Conservation (phyloP, 2,329 filamentous ascomycete species). For the Talaromyces sp. region DNA sequence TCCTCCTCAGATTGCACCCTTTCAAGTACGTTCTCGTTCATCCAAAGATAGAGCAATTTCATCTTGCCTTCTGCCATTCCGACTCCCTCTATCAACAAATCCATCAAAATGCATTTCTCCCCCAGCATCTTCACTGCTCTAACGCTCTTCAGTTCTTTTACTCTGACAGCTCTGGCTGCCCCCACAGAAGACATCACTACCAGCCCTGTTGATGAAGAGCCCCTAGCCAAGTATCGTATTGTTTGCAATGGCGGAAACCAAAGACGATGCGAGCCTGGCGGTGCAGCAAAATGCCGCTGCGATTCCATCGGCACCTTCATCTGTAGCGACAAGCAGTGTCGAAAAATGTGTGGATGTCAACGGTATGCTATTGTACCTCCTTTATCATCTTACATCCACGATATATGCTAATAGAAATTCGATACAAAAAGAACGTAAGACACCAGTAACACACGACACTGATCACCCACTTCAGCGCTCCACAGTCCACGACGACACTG, state of each 20-base stretch:
- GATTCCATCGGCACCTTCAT: constrained; percentile 6
- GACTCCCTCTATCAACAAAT: background rate
- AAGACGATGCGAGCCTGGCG: background rate
- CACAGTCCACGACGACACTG: constrained; percentile 1
- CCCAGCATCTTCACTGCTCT: constrained; percentile 1
- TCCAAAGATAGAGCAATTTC: background rate
- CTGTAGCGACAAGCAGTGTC: background rate
- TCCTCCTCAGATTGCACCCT: background rate
- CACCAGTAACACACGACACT: background rate
- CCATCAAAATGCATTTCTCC: constrained; percentile 6
- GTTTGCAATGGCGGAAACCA: constrained; percentile 4
- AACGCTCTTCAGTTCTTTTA: constrained; percentile 7
- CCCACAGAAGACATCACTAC: background rate
- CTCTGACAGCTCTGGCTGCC: background rate
- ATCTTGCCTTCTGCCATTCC: background rate
- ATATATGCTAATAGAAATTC: background rate
- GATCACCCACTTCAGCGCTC: background rate
- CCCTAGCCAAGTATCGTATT: constrained; percentile 5
- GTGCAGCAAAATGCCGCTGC: constrained; percentile 3
- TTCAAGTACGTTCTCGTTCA: constrained; percentile 6
- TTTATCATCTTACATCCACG: background rate
- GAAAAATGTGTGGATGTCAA: constrained; percentile 1
- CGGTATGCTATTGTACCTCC: background rate
- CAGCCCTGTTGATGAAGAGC: background rate
- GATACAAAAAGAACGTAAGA: background rate